Conservation (phyloP, 2,329 filamentous ascomycete species). For the Hymenoscyphus albidus region DNA sequence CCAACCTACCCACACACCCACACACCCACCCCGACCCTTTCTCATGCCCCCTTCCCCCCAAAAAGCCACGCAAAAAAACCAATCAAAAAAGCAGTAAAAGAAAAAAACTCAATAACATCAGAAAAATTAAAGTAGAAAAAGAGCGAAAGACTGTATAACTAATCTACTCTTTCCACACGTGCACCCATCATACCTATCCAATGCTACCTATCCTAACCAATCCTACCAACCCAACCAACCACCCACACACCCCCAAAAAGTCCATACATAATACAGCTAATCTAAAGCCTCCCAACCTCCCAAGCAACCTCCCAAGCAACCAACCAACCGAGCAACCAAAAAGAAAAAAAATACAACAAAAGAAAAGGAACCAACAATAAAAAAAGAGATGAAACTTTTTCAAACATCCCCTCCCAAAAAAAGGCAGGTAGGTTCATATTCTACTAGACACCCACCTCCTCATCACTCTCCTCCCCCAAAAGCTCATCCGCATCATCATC, state of each 20-base stretch:
- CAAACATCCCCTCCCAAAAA: background rate
- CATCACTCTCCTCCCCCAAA: constrained; percentile 87
- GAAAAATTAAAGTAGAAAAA: background rate
- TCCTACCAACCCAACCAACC: background rate
- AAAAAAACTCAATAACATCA: background rate
- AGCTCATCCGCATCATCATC: constrained; percentile 94
- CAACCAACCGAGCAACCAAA: too few relatives aligned
- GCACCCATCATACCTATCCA: background rate
- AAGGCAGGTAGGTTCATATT: background rate
- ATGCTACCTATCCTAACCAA: background rate
- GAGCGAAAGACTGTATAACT: constrained; percentile 6
- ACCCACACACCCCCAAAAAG: background rate
- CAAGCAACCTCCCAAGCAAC: too few relatives aligned
- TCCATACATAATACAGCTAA: background rate
- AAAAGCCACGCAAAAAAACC: background rate
- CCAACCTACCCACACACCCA: too few relatives aligned
- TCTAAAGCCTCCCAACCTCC: too few relatives aligned
- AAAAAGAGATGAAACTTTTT: background rate
- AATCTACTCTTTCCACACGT: background rate
- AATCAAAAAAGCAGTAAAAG: background rate
- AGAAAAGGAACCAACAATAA: background rate
- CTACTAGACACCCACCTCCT: constrained; percentile 58
- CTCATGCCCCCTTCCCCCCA: too few relatives aligned
- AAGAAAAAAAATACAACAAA: too few relatives aligned
- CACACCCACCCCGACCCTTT: too few relatives aligned